Base-by-base conservation (phyloP, 78 protist genomes). In the Dictyostelium capitatum region DNA sequence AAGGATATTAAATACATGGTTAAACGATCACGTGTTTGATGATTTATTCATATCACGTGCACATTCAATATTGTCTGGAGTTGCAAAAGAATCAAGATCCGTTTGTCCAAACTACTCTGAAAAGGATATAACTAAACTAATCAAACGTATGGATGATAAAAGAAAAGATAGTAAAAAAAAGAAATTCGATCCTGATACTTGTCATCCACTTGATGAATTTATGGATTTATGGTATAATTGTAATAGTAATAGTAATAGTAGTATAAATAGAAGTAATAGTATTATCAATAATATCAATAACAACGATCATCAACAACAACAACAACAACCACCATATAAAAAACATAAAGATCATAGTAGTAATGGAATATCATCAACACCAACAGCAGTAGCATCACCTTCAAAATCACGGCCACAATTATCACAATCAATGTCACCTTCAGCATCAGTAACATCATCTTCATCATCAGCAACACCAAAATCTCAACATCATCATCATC, bases 191-290 rank as follows among this genome's bases (percentile, higher is more conserved):
- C 20, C 28, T 50, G 78, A 87, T 6, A 41, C 28, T 48, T 46
- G n/a, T 17, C 92, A 87, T 54, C 92, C 92, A 8, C 25, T 87
- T 0, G 92, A 87, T 10, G 92, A 87, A 6, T 87, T 87, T 77
- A 59, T 77, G 1, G 92, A 87, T 9, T 62, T 87, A 46, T 87
- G 83, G 92, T 84, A 17, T n/a, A 73, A n/a, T 43, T 30, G 23
- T 69, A 69, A 37, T 69, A 17, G 19, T 54, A 17, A 54, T 19
- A 54, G 14, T 54, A 17, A 54, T 54, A 54, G 62, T 54, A 54
- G 62, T 54, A 54, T 19, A 19, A 54, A 17, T 12, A 54, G 62
- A 19, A 54, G 62, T 17, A 54, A 54, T 54, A 54, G 62, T 54
- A 17, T 32, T 37, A 17, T 65, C 41, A 10, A 23, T 14, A 53